Evolutionary conservation across 441 rosid species (phyloP).

Genomic region (Pelargonium citronellum): DNA sequence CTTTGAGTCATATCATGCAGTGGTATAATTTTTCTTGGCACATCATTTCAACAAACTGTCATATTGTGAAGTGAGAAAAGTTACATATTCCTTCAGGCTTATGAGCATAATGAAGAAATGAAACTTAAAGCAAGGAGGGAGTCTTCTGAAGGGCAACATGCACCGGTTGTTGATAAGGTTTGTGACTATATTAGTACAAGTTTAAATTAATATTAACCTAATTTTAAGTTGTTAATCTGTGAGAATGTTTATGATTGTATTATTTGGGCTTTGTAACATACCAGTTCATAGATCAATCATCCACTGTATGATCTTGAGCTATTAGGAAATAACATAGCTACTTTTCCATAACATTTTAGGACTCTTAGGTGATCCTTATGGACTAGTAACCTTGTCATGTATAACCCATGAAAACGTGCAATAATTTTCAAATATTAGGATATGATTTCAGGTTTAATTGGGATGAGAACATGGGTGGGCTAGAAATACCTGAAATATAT

Average conservation of each 20-base stretch:
- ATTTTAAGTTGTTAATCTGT: background rate
- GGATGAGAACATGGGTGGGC: background rate
- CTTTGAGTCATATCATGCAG: background rate
- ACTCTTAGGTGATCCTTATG: background rate
- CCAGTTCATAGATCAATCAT: background rate
- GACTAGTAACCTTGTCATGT: background rate
- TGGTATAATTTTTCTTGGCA: background rate
- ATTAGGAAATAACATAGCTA: background rate
- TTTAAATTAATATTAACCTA: background rate
- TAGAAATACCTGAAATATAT: too few relatives aligned
- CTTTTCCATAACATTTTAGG: too few relatives aligned
- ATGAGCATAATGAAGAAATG: slow-evolving; percentile 69
- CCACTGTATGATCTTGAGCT: background rate
- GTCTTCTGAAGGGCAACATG: slow-evolving; percentile 46
- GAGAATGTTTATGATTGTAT: background rate
- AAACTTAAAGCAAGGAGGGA: slow-evolving; percentile 66
- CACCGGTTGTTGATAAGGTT: slow-evolving; percentile 72
- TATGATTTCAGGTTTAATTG: background rate
- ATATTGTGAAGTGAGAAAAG: background rate
- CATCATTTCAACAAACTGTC: background rate
- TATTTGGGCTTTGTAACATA: background rate
- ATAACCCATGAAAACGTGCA: background rate
- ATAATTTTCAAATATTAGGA: background rate
- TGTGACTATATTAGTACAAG: slow-evolving; percentile 18
- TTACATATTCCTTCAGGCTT: slow-evolving; percentile 39